Conservation (phyloP, 2,329 filamentous ascomycete species). For the Colletotrichum godetiae region DNA sequence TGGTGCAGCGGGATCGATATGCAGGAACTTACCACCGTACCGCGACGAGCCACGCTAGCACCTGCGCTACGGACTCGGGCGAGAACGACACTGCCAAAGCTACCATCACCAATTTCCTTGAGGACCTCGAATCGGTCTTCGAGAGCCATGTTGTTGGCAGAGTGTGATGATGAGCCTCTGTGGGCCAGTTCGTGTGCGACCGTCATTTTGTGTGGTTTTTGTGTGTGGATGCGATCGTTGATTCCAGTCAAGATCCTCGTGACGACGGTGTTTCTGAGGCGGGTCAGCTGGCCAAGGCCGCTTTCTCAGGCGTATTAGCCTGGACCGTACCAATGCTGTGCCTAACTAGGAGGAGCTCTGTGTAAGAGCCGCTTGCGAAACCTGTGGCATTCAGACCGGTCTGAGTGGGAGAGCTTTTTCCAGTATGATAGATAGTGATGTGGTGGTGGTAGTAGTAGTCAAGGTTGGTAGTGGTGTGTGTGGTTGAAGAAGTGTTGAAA, state of each 20-base stretch:
- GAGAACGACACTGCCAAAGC: slow-evolving; percentile 95
- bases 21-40: slow-evolving; percentile 81
- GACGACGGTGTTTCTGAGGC: slow-evolving; percentile 33
- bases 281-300: slow-evolving; percentile 33
- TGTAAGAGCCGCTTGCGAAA: slow-evolving; percentile 49
- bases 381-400: slow-evolving; percentile 49
- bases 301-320: slow-evolving; percentile 38
- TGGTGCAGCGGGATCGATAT: slow-evolving; percentile 2
- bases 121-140: slow-evolving; percentile 97
- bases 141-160: slow-evolving; percentile 69
- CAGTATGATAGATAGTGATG: neutral
- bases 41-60: slow-evolving; percentile 86
- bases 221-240: slow-evolving; percentile 33
- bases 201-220: slow-evolving; percentile 69
- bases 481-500: slow-evolving; percentile 12
- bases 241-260: slow-evolving; percentile 36
- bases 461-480: neutral
- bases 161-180: slow-evolving; percentile 70
- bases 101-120: slow-evolving; percentile 98
- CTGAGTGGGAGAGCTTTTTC: slow-evolving; percentile 4
- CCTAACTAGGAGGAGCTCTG: slow-evolving; percentile 47
- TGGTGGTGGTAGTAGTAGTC: slow-evolving; percentile 4
- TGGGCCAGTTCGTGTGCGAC: slow-evolving; percentile 79
- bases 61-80: slow-evolving; percentile 93
- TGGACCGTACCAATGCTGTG: slow-evolving; percentile 40